A percentile compares a stretch with the other conserved stretches of the same genome.
Conservation (phyloP, 2,329 filamentous ascomycete genomes). For the Magnaporthales sp. region DNA sequence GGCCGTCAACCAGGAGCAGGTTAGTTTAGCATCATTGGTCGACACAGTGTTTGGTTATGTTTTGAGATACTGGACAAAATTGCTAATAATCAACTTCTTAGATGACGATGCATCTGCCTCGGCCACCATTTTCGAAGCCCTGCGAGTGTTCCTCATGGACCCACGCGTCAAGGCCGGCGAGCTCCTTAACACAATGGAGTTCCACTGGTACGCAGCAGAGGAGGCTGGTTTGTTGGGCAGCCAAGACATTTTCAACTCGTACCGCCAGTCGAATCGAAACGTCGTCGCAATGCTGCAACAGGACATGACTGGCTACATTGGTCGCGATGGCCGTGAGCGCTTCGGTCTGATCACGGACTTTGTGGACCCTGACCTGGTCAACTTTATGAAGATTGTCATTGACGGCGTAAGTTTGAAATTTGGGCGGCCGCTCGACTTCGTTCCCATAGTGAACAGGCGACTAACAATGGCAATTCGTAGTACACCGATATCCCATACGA, state of each 20-base stretch:
- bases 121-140: constrained; percentile 87
- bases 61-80: constrained; percentile 51
- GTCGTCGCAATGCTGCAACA: constrained; percentile 97
- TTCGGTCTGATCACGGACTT: constrained; percentile 92
- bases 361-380: constrained; percentile 72
- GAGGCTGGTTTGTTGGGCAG: constrained; percentile 81
- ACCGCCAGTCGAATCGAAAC: constrained; percentile 62
- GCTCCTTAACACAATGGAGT: constrained; percentile 80
- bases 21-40: constrained; percentile 7
- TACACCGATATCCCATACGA: constrained; percentile 70
- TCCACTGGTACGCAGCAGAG: constrained; percentile 92
- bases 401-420: constrained; percentile 25
- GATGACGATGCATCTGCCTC: constrained; percentile 92
- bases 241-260: constrained; percentile 79
- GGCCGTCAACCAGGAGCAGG: constrained; percentile 60
- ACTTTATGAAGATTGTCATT: constrained; percentile 85
- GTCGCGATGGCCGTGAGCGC: constrained; percentile 76
- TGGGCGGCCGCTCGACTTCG: background rate
- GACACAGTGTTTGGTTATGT: background rate
- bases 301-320: constrained; percentile 90
- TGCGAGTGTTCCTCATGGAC: constrained; percentile 71
- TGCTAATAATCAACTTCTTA: constrained; percentile 77
- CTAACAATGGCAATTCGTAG: constrained; percentile 19
- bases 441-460: background rate
- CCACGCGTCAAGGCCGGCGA: constrained; percentile 61